Evolutionary conservation across 2,329 filamentous ascomycete species (phyloP), one percentile per base, ranked within the genome.

Genomic region (Macrophomina pseudophaseolina): DNA sequence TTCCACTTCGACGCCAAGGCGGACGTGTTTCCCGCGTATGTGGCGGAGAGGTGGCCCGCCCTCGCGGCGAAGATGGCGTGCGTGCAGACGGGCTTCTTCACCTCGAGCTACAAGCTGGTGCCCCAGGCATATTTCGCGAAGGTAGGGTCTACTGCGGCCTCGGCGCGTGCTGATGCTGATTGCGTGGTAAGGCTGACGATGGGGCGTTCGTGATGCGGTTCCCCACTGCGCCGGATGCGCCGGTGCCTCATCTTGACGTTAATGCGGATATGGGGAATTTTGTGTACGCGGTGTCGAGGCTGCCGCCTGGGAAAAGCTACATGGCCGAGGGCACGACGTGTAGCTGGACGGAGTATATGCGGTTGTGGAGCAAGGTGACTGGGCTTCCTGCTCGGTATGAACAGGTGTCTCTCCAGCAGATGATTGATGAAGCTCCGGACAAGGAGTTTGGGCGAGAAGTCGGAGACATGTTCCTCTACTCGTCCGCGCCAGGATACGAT

Each of bases 401-500:
- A 8, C 69, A 75, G 18, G 70, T 82, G 11, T 72, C 76, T 0
- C 67, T 76, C 1, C 78, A 83, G 5, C 77, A 83, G 44, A 78
- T 85, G 76, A 75, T 82, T 8, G 72, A 72, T 0, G 69, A 70
- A 1, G 73, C 77, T 0, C 74, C 75, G 0, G 82, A 84, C 49
- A 71, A 70, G 1, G 82, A 83, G 2, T 76, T 77, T 1, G 83
- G 82, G 0, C 71, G 78, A 0, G 84, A 86, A 68, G 74, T 81
- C 0, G 78, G 78, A 3, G 71, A 79, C 66, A 85, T 86, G 83
- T 85, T 80, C 52, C 69, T 72, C 1, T 86, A 85, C 67, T 78
- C 76, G 11, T 81, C 79, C 0, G 76, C 83, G 42, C 82, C 83
- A 0, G 84, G 84, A 0, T 85, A 85, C 65, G 82, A 83, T 67